phyloP scores from a whole-genome alignment of 2,329 filamentous ascomycete genomes.

The Epichloe uncinata region DNA sequence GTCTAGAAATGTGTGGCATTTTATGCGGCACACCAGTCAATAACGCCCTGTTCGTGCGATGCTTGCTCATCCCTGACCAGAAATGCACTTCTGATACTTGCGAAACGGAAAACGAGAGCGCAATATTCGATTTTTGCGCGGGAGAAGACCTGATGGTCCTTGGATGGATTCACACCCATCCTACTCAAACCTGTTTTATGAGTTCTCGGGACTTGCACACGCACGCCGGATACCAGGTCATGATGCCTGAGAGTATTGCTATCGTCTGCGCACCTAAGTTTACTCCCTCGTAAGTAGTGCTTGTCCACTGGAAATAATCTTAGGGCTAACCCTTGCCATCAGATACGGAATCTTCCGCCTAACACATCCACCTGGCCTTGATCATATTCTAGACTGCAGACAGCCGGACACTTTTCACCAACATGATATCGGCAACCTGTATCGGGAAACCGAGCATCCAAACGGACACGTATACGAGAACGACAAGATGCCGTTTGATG shows the following conservation, averaged over 20 bases:
- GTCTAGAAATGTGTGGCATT: slow-evolving; percentile 91
- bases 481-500: slow-evolving; percentile 46
- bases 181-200: slow-evolving; percentile 95
- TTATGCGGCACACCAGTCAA: slow-evolving; percentile 82
- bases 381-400: slow-evolving; percentile 68
- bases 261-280: slow-evolving; percentile 89
- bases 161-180: slow-evolving; percentile 97
- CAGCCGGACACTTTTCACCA: slow-evolving; percentile 77
- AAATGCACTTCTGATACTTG: slow-evolving; percentile 85
- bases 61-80: slow-evolving; percentile 83
- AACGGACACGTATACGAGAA: slow-evolving; percentile 58
- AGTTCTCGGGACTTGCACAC: slow-evolving; percentile 89
- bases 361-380: slow-evolving; percentile 82
- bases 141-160: slow-evolving; percentile 70
- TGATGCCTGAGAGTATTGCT: slow-evolving; percentile 91
- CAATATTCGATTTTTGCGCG: slow-evolving; percentile 82
- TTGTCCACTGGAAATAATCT: neutral
- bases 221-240: slow-evolving; percentile 85
- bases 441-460: slow-evolving; percentile 58
- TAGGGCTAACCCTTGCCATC: slow-evolving; percentile 1
- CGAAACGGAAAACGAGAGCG: slow-evolving; percentile 77
- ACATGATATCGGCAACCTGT: slow-evolving; percentile 52
- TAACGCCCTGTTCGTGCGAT: slow-evolving; percentile 84
- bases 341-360: slow-evolving; percentile 88
- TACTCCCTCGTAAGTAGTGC: slow-evolving; percentile 50